phyloP scores from a whole-genome alignment of 2,329 filamentous ascomycete genomes.

The Diatrype stigma region DNA sequence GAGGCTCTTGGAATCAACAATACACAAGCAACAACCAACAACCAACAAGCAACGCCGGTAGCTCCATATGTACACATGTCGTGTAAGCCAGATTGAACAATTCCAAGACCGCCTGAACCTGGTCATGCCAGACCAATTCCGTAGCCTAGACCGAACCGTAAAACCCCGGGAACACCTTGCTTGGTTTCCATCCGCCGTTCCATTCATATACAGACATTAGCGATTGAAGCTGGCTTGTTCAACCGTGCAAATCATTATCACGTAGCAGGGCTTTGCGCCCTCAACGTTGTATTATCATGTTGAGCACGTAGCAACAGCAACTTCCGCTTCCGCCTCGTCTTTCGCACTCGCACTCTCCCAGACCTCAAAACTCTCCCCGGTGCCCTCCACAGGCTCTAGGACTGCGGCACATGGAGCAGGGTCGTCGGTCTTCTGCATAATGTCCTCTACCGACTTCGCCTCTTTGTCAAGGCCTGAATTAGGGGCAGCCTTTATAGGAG shows the following conservation, averaged over 20 bases:
- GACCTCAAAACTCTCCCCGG: constrained; percentile 59
- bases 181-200: background rate
- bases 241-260: background rate
- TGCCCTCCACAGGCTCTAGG: constrained; percentile 53
- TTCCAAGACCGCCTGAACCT: no score
- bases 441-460: constrained; percentile 28
- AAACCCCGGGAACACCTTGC: no score
- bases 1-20: no score
- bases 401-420: constrained; percentile 41
- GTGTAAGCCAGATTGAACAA: no score
- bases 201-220: background rate
- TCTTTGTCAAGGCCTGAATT: constrained; percentile 15
- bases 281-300: background rate
- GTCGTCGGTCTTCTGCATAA: constrained; percentile 34
- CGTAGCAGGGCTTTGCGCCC: background rate
- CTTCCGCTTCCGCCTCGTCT: constrained; percentile 47
- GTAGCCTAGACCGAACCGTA: no score
- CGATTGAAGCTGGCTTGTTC: background rate
- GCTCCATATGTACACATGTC: no score
- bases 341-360: constrained; percentile 67
- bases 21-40: no score
- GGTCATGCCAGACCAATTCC: no score
- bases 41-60: no score
- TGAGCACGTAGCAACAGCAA: constrained; percentile 20
- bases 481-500: constrained; percentile 28